Evolutionary conservation across 2,329 filamentous ascomycete genomes (phyloP).

Genomic region (Zarea fungicola): DNA sequence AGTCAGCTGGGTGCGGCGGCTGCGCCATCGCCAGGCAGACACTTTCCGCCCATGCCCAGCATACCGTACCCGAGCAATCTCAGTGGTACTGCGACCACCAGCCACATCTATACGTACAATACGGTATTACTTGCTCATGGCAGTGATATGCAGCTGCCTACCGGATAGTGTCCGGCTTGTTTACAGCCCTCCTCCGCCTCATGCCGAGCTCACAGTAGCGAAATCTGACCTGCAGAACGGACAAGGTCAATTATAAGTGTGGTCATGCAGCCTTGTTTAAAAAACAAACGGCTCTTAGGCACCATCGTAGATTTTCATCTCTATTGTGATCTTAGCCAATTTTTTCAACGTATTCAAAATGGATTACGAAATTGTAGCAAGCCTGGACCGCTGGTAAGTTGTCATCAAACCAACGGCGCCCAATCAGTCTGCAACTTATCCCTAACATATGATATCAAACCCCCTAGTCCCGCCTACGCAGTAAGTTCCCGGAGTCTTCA

Average conservation of each 20-base stretch:
- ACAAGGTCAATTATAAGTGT: too few species aligned
- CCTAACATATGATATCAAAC: too few species aligned
- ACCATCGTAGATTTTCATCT: too few species aligned
- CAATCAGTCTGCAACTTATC: not conserved
- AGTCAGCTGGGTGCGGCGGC: not conserved
- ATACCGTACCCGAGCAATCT: too few species aligned
- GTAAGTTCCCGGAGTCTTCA: too few species aligned
- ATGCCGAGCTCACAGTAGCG: too few species aligned
- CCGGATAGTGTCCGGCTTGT: not conserved
- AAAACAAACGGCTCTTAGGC: too few species aligned
- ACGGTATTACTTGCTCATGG: not conserved
- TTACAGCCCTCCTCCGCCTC: not conserved
- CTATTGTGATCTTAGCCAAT: not conserved
- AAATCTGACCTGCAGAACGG: too few species aligned
- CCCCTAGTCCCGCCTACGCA: conserved; percentile 40
- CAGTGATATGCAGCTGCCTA: conserved; percentile 5
- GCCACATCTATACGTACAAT: not conserved
- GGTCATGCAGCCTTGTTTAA: too few species aligned
- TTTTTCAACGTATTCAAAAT: conserved; percentile 20
- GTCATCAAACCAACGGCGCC: not conserved
- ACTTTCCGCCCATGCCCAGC: not conserved
- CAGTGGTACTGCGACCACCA: too few species aligned
- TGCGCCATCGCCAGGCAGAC: not conserved
- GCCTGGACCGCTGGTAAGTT: conserved; percentile 33
- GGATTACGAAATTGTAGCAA: conserved; percentile 26